Percentiles rank a stretch among this genome's conserved stretches.
Evolutionary conservation across 495 filamentous ascomycete species (phyloP).

Genomic region (Monascus purpureus): DNA sequence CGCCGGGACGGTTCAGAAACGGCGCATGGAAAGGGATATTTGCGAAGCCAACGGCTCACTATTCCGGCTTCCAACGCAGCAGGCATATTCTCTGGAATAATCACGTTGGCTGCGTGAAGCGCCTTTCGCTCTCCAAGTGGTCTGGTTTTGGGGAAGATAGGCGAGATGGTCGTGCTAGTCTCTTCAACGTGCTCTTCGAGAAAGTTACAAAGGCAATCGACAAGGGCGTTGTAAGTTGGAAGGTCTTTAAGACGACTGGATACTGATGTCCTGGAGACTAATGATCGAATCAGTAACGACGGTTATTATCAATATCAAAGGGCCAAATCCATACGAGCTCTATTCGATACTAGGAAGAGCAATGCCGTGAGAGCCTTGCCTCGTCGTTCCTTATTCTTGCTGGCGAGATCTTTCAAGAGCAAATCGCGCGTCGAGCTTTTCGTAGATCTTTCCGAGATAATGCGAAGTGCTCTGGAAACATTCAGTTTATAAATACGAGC

Average conservation of each 20-base stretch:
- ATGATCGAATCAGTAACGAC: slow-evolving; percentile 1
- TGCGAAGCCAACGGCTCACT: slow-evolving; percentile 31
- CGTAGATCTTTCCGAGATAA: slow-evolving; percentile 33
- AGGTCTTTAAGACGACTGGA: slow-evolving; percentile 23
- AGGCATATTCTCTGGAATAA: slow-evolving; percentile 25
- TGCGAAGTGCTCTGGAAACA: slow-evolving; percentile 26
- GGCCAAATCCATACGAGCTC: slow-evolving; percentile 21
- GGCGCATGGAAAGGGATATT: slow-evolving; percentile 37
- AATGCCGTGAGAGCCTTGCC: slow-evolving; percentile 28
- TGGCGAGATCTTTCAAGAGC: slow-evolving; percentile 27
- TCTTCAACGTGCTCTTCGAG: slow-evolving; percentile 27
- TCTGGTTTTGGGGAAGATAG: slow-evolving; percentile 31
- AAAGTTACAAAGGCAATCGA: slow-evolving; percentile 36
- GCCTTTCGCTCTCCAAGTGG: slow-evolving; percentile 30
- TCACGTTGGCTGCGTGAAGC: slow-evolving; percentile 20
- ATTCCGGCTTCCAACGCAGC: slow-evolving; percentile 29
- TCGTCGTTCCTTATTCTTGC: slow-evolving; percentile 19
- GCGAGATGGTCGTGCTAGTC: slow-evolving; percentile 22
- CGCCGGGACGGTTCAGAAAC: slow-evolving; percentile 19
- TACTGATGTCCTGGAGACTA: slow-evolving; percentile 29
- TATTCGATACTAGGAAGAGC: slow-evolving; percentile 27
- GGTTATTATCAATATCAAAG: neutral
- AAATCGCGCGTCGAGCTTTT: slow-evolving; percentile 27
- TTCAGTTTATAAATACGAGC: slow-evolving; percentile 4
- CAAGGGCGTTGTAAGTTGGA: slow-evolving; percentile 24